Evolutionary conservation across 2,329 filamentous ascomycete genomes (phyloP).

Genomic region (Metarhizium brunneum): DNA sequence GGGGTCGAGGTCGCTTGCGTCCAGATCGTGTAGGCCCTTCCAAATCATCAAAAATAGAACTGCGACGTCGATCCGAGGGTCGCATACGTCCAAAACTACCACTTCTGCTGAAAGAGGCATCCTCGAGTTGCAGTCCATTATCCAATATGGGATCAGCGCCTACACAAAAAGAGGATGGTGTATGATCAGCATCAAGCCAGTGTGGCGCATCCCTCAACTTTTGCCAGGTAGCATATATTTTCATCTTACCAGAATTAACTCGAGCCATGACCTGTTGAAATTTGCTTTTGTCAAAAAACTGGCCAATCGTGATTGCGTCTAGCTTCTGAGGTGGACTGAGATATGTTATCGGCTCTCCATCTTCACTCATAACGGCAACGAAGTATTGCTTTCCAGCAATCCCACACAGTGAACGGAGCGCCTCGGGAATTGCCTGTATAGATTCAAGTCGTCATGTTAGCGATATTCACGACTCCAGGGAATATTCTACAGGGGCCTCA

Average conservation of each 20-base stretch:
- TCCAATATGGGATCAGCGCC: conserved; percentile 24
- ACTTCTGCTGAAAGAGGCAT: conserved; percentile 14
- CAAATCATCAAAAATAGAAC: conserved; percentile 23
- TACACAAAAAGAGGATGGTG: conserved; percentile 5
- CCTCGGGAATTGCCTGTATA: conserved; percentile 38
- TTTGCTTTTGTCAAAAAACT: conserved; percentile 36
- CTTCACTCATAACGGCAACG: conserved; percentile 39
- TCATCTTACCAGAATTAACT: conserved; percentile 27
- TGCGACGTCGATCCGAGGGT: conserved; percentile 21
- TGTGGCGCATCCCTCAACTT: neutral
- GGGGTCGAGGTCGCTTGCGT: conserved; percentile 21
- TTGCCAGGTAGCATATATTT: neutral
- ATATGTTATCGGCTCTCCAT: conserved; percentile 36
- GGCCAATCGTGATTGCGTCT: conserved; percentile 27
- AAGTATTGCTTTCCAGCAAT: conserved; percentile 44
- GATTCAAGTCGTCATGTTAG: conserved; percentile 5
- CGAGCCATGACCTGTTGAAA: conserved; percentile 31
- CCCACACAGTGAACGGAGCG: conserved; percentile 40
- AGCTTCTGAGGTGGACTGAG: conserved; percentile 31
- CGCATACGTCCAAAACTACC: conserved; percentile 17
- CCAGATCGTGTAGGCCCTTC: conserved; percentile 17
- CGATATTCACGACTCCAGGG: neutral
- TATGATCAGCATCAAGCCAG: neutral
- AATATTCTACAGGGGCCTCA: conserved; percentile 13
- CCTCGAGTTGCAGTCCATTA: conserved; percentile 20